A percentile compares a stretch with the other conserved stretches of the same genome.
phyloP scores from a whole-genome alignment of 495 filamentous ascomycete genomes.

The Pseudoneurospora amorphoporcata region DNA sequence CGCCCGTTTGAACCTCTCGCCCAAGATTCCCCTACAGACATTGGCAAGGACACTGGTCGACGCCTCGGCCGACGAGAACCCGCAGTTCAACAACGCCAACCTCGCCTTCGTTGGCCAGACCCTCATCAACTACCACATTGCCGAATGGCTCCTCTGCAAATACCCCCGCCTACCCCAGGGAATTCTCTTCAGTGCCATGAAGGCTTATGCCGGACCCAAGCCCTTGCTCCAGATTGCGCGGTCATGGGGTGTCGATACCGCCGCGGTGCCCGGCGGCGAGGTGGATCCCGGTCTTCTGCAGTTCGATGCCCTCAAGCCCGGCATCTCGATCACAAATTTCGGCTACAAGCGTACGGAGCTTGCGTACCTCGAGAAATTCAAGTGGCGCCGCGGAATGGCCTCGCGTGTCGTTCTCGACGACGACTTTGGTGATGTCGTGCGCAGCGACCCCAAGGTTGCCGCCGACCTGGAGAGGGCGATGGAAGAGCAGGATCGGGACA shows the following conservation, averaged over 20 bases:
- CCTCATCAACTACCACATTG: constrained; percentile 73
- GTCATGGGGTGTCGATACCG: constrained; percentile 86
- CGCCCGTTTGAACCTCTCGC: constrained; percentile 75
- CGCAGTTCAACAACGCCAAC: constrained; percentile 46
- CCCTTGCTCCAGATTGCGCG: constrained; percentile 57
- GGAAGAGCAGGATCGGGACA: not conserved
- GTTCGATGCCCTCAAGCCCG: constrained; percentile 52
- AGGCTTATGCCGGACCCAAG: constrained; percentile 64
- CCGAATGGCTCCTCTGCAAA: constrained; percentile 74
- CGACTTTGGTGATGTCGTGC: constrained; percentile 58
- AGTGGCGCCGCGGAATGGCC: constrained; percentile 61
- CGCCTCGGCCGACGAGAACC: constrained; percentile 64
- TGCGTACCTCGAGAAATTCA: constrained; percentile 29
- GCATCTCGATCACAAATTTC: constrained; percentile 35
- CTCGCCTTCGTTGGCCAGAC: constrained; percentile 72
- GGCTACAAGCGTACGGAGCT: constrained; percentile 31
- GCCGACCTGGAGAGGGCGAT: not conserved
- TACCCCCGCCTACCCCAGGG: constrained; percentile 83
- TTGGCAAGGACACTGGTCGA: constrained; percentile 82
- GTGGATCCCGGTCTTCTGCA: constrained; percentile 93
- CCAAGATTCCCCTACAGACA: constrained; percentile 71
- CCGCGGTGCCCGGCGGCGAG: constrained; percentile 73
- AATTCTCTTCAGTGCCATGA: constrained; percentile 73
- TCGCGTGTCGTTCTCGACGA: constrained; percentile 67
- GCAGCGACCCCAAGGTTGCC: not conserved